phyloP scores from a whole-genome alignment of 1,284 basidiomycete species.

The Ustilago loliicola region DNA sequence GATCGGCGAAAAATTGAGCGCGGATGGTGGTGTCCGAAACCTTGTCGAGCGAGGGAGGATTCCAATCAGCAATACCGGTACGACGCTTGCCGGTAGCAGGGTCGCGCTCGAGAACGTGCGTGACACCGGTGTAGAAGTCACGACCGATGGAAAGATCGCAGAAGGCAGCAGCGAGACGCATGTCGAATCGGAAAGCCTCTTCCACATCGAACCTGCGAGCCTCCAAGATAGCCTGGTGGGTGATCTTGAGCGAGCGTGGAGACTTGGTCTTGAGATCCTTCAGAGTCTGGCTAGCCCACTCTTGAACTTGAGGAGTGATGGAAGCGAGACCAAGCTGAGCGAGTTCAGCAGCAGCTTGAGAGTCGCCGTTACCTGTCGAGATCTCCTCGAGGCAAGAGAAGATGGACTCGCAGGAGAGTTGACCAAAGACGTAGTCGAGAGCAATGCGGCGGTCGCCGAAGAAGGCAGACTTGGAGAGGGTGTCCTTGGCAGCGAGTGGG shows the following conservation, averaged over 20 bases:
- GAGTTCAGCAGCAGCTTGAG: constrained; percentile 54
- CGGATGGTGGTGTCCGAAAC: constrained; percentile 54
- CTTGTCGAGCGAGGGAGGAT: constrained; percentile 53
- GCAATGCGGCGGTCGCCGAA: constrained; percentile 63
- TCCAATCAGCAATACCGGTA: constrained; percentile 59
- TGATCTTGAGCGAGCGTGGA: constrained; percentile 65
- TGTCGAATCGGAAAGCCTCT: constrained; percentile 65
- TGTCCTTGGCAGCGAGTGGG: constrained; percentile 49
- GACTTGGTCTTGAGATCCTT: constrained; percentile 59
- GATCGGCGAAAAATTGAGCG: constrained; percentile 59
- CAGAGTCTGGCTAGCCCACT: constrained; percentile 61
- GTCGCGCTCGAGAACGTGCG: constrained; percentile 62
- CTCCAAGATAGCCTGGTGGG: constrained; percentile 58
- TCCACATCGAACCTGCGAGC: constrained; percentile 55
- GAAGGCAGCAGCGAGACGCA: constrained; percentile 68
- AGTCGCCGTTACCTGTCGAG: constrained; percentile 14
- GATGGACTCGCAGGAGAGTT: constrained; percentile 58
- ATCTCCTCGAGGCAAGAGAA: constrained; percentile 59
- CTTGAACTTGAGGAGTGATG: constrained; percentile 39
- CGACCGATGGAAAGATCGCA: constrained; percentile 66
- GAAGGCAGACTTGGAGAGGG: constrained; percentile 51
- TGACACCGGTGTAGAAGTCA: constrained; percentile 70
- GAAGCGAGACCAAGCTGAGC: constrained; percentile 32
- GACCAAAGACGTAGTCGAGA: constrained; percentile 67
- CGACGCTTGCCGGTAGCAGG: constrained; percentile 65